Conservation (phyloP, 768 basidiomycete genomes). For the Mycena metata region DNA sequence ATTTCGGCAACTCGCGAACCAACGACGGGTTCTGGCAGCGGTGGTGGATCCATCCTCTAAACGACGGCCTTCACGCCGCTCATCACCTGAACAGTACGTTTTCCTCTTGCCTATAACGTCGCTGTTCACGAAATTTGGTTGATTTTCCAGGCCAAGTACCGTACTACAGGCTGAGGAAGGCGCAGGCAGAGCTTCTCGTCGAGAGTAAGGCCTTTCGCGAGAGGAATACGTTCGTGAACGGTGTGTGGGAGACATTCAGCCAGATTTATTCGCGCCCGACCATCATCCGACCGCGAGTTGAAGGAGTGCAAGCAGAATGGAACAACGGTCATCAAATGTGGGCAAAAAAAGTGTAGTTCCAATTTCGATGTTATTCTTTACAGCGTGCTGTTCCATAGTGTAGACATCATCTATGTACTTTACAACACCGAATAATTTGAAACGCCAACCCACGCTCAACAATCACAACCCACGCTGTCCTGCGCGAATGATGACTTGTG, state of each 20-base stretch:
- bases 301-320: constrained; percentile 15
- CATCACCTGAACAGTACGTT: too few relatives aligned
- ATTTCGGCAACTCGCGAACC: constrained; percentile 22
- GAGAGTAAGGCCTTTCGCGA: constrained; percentile 23
- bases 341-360: too few relatives aligned
- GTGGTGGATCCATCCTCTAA: constrained; percentile 18
- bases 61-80: constrained; percentile 22
- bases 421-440: too few relatives aligned
- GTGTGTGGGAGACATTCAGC: constrained; percentile 16
- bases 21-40: constrained; percentile 23
- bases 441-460: too few relatives aligned
- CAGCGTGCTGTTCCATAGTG: too few relatives aligned
- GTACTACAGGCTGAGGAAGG: constrained; percentile 17
- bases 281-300: constrained; percentile 2
- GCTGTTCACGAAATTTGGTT: too few relatives aligned
- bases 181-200: constrained; percentile 13
- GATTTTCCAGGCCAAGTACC: constrained; percentile 24
- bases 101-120: too few relatives aligned
- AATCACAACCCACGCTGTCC: too few relatives aligned
- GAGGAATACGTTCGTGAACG: constrained; percentile 13
- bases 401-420: too few relatives aligned
- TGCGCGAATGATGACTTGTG: too few relatives aligned
- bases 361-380: too few relatives aligned
- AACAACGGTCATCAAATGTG: constrained; percentile 21
- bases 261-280: constrained; percentile 17